Evolutionary conservation across 768 basidiomycete species (phyloP).

Genomic region (Pleurotus cornucopiae): DNA sequence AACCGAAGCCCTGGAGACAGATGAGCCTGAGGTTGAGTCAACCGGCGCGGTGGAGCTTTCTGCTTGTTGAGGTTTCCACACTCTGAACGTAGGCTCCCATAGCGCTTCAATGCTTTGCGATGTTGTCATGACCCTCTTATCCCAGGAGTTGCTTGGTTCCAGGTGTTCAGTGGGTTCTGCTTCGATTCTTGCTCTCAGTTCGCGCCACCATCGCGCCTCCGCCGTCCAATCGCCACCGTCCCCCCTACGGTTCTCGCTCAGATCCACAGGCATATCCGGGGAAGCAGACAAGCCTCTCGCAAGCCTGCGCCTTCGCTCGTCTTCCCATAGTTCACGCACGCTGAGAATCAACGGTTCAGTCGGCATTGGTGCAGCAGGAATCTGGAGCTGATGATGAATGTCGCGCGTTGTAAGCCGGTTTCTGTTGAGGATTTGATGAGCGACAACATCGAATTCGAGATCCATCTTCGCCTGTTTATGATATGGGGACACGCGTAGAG

Average conservation of each 20-base stretch:
- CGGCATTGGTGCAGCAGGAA: slow-evolving; percentile 49
- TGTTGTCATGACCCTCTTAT: slow-evolving; percentile 75
- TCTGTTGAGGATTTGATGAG: slow-evolving; percentile 87
- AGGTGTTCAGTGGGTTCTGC: slow-evolving; percentile 25
- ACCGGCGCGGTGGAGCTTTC: slow-evolving; percentile 12
- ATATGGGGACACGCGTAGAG: slow-evolving; percentile 51
- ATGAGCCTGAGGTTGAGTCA: neutral
- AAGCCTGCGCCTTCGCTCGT: slow-evolving; percentile 76
- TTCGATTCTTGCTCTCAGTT: slow-evolving; percentile 60
- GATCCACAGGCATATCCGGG: slow-evolving; percentile 68
- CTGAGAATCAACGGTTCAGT: slow-evolving; percentile 78
- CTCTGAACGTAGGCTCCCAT: slow-evolving; percentile 64
- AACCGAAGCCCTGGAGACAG: slow-evolving; percentile 11
- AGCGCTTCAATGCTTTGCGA: slow-evolving; percentile 89
- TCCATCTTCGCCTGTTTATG: slow-evolving; percentile 60
- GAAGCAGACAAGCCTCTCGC: slow-evolving; percentile 67
- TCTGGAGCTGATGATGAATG: slow-evolving; percentile 62
- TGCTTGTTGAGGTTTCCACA: slow-evolving; percentile 46
- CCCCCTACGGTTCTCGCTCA: slow-evolving; percentile 58
- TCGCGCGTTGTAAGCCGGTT: slow-evolving; percentile 56
- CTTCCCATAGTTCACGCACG: slow-evolving; percentile 94
- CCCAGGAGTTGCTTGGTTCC: slow-evolving; percentile 41
- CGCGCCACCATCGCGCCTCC: slow-evolving; percentile 74
- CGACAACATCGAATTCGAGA: slow-evolving; percentile 81
- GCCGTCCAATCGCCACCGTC: slow-evolving; percentile 62